A percentile compares a stretch with the other conserved stretches of the same genome.
phyloP scores from a whole-genome alignment of 2,329 filamentous ascomycete species.

The Xylaria sp. region DNA sequence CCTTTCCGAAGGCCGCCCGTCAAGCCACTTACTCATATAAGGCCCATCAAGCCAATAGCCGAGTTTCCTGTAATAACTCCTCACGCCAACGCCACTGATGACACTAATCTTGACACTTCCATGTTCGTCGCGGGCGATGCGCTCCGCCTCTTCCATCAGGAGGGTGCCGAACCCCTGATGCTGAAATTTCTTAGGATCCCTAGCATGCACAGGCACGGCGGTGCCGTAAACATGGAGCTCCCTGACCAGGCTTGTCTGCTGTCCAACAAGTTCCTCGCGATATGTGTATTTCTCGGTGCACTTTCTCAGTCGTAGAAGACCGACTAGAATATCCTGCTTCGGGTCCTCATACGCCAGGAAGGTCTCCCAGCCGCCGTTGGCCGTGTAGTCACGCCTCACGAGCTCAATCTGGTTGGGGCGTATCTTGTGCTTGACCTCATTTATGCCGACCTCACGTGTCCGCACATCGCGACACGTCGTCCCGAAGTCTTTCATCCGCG shows the following conservation, averaged over 20 bases:
- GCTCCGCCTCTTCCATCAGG: constrained; percentile 96
- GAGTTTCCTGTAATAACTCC: constrained; percentile 92
- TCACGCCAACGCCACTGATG: constrained; percentile 96
- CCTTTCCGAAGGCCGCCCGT: constrained; percentile 53
- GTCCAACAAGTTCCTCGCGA: constrained; percentile 83
- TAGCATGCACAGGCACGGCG: constrained; percentile 94
- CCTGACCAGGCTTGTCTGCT: constrained; percentile 90
- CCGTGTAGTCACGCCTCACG: constrained; percentile 89
- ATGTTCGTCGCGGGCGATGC: constrained; percentile 94
- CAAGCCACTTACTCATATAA: constrained; percentile 77
- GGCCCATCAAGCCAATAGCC: constrained; percentile 95
- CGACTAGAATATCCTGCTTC: constrained; percentile 97
- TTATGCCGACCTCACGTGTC: constrained; percentile 96
- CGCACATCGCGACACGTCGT: constrained; percentile 96
- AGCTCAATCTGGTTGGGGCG: constrained; percentile 95
- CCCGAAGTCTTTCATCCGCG: constrained; percentile 99
- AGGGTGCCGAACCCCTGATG: constrained; percentile 97
- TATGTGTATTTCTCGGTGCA: constrained; percentile 94
- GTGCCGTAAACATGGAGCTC: constrained; percentile 97
- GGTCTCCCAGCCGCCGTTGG: constrained; percentile 98
- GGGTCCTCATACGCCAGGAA: constrained; percentile 98
- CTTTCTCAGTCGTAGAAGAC: constrained; percentile 85
- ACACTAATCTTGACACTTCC: constrained; percentile 94
- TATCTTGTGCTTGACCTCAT: constrained; percentile 99
- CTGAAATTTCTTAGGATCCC: constrained; percentile 96